These are phyloP conservation scores for Candida tibetensis DNA, from an alignment of 805 yeast species.

Conservation along the genomic window DNA sequence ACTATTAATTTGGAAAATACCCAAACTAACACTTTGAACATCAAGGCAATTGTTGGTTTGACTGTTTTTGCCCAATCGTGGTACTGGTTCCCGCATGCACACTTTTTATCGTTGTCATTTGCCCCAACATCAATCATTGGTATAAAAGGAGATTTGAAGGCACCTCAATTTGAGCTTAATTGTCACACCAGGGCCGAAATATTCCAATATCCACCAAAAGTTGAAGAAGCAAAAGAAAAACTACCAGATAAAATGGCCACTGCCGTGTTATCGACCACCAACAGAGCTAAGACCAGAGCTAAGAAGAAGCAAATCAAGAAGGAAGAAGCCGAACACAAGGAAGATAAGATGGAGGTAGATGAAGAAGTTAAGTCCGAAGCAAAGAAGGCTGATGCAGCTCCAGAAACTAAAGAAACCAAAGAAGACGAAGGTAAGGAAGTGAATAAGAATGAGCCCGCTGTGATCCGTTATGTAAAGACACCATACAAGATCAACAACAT, in stretches of 20 bases:
- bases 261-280: conserved; percentile 92
- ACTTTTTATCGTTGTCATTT: conserved; percentile 86
- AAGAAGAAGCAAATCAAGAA: conserved; percentile 56
- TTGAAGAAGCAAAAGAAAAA: conserved; percentile 73
- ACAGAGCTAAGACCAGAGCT: conserved; percentile 90
- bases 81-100: conserved; percentile 98
- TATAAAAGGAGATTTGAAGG: conserved; percentile 72
- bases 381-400: conserved; percentile 2
- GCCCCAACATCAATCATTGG: conserved; percentile 91
- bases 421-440: conserved; percentile 23
- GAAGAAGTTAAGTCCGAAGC: conserved; percentile 18
- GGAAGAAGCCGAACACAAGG: conserved; percentile 47
- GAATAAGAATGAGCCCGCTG: conserved; percentile 30
- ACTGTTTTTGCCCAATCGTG: conserved; percentile 89
- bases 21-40: conserved; percentile 86
- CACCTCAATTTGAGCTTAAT: conserved; percentile 77
- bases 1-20: conserved; percentile 86
- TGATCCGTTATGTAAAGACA: conserved; percentile 55
- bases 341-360: conserved; percentile 43
- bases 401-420: conserved; percentile 12
- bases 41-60: conserved; percentile 88
- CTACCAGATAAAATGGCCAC: conserved; percentile 87
- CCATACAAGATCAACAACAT: conserved; percentile 74
- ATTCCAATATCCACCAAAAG: conserved; percentile 88
- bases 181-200: conserved; percentile 78